phyloP scores from a whole-genome alignment of 2,329 filamentous ascomycete genomes.

The Trichophyton rubrum region DNA sequence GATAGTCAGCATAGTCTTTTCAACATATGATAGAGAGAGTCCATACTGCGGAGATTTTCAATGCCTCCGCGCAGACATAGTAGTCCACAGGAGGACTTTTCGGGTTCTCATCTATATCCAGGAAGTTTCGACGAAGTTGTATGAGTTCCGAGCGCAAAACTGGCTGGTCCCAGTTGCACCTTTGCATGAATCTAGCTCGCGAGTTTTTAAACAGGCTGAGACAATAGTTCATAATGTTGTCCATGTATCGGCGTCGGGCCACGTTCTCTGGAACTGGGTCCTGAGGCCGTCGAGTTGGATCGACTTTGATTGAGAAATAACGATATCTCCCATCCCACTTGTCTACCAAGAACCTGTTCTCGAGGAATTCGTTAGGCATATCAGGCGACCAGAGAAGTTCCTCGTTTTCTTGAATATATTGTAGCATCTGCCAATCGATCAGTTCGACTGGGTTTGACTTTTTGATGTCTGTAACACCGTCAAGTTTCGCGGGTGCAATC shows the following conservation, averaged over 20 bases:
- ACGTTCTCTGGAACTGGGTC: constrained; percentile 24
- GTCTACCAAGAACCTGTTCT: constrained; percentile 44
- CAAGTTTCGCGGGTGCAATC: constrained; percentile 46
- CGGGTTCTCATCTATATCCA: constrained; percentile 53
- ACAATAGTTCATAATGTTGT: constrained; percentile 71
- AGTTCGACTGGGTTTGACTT: constrained; percentile 10
- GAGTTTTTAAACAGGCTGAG: constrained; percentile 59
- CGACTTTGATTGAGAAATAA: constrained; percentile 39
- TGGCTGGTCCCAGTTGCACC: constrained; percentile 58
- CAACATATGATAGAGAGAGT: constrained; percentile 13
- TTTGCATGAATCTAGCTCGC: constrained; percentile 33
- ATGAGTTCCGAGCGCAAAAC: constrained; percentile 67
- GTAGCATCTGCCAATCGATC: constrained; percentile 36
- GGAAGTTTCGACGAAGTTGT: constrained; percentile 65
- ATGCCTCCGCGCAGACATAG: constrained; percentile 62
- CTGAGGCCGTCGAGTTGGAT: constrained; percentile 21
- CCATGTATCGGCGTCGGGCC: constrained; percentile 33
- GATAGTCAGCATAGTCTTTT: neutral
- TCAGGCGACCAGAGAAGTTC: constrained; percentile 36
- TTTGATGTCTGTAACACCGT: neutral
- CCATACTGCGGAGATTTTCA: constrained; percentile 64
- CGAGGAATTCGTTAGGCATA: constrained; percentile 29
- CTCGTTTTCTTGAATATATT: constrained; percentile 24
- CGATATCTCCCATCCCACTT: constrained; percentile 45
- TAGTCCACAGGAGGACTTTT: constrained; percentile 39